These are phyloP conservation scores for Sugiyamaella paludigena DNA, from an alignment of 1,139 yeast genomes.

Conservation along the genomic window DNA sequence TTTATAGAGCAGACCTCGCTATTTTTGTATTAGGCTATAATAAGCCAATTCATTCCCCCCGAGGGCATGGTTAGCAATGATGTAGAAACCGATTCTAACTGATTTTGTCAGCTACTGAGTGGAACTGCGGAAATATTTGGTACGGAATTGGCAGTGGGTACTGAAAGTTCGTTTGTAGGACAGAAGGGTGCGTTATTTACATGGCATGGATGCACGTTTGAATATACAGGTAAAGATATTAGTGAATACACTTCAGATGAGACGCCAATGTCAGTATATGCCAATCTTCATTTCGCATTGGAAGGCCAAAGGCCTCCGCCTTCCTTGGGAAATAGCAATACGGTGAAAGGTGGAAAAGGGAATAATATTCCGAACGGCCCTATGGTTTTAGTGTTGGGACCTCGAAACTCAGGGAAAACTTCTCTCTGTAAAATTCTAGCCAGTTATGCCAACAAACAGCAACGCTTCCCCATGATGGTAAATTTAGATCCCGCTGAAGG, in stretches of 20 bases:
- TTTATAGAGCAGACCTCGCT: too few relatives aligned
- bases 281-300: conserved; percentile 73
- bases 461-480: conserved; percentile 61
- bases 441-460: conserved; percentile 72
- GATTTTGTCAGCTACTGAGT: conserved; percentile 35
- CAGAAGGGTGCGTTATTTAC: conserved; percentile 61
- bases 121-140: conserved; percentile 93
- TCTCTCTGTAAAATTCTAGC: conserved; percentile 64
- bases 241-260: conserved; percentile 71
- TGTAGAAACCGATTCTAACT: conserved; percentile 1
- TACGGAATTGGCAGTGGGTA: conserved; percentile 78
- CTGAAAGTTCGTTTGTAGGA: conserved; percentile 58
- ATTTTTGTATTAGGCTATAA: too few relatives aligned
- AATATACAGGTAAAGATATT: conserved; percentile 43
- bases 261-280: conserved; percentile 59
- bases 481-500: conserved; percentile 82
- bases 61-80: too few relatives aligned
- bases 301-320: conserved; percentile 53
- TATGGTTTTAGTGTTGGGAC: conserved; percentile 70
- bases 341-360: neutral
- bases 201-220: conserved; percentile 51
- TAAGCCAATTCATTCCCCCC: neutral
- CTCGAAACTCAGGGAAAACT: conserved; percentile 73
- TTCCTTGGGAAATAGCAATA: conserved; percentile 5
- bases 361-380: conserved; percentile 43